A percentile compares a stretch with the other conserved stretches of the same genome.
Evolutionary conservation across 768 basidiomycete genomes (phyloP).

Genomic region (Psilocybe cyanescens): DNA sequence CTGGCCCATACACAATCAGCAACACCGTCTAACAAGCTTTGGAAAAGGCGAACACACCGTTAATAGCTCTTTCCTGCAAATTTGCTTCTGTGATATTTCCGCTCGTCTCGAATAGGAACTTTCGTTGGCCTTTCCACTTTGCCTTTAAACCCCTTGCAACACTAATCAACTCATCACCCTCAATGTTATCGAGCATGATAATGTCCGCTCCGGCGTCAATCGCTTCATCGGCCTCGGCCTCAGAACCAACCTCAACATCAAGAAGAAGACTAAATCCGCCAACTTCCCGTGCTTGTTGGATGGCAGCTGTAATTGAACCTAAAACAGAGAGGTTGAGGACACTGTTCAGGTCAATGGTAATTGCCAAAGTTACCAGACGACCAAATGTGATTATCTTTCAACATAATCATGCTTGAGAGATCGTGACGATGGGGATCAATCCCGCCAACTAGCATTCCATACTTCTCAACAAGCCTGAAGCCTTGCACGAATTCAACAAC

Average conservation of each 20-base stretch:
- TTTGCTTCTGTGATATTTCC: slow-evolving; percentile 94
- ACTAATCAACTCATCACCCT: slow-evolving; percentile 69
- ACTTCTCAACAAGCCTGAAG: slow-evolving; percentile 97
- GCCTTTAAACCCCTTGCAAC: slow-evolving; percentile 75
- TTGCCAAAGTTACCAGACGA: slow-evolving; percentile 65
- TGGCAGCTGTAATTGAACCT: slow-evolving; percentile 92
- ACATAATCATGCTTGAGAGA: slow-evolving; percentile 99
- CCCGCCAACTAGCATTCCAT: slow-evolving; percentile 97
- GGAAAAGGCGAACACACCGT: slow-evolving; percentile 56
- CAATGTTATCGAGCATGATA: slow-evolving; percentile 94
- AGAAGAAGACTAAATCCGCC: slow-evolving; percentile 92
- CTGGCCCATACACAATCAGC: slow-evolving; percentile 40
- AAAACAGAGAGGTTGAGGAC: slow-evolving; percentile 6
- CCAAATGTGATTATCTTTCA: slow-evolving; percentile 99
- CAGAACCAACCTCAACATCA: slow-evolving; percentile 90
- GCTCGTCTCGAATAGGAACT: slow-evolving; percentile 91
- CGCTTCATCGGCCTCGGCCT: slow-evolving; percentile 95
- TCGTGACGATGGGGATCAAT: slow-evolving; percentile 96
- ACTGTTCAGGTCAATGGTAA: neutral
- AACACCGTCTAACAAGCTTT: neutral
- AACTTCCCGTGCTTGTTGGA: slow-evolving; percentile 82
- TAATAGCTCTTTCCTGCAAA: slow-evolving; percentile 76
- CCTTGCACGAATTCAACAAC: slow-evolving; percentile 43
- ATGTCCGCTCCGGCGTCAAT: slow-evolving; percentile 95
- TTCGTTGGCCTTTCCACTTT: slow-evolving; percentile 79